These are phyloP conservation scores for Exidia glandulosa DNA, from an alignment of 768 basidiomycete species.

Conservation along the genomic window DNA sequence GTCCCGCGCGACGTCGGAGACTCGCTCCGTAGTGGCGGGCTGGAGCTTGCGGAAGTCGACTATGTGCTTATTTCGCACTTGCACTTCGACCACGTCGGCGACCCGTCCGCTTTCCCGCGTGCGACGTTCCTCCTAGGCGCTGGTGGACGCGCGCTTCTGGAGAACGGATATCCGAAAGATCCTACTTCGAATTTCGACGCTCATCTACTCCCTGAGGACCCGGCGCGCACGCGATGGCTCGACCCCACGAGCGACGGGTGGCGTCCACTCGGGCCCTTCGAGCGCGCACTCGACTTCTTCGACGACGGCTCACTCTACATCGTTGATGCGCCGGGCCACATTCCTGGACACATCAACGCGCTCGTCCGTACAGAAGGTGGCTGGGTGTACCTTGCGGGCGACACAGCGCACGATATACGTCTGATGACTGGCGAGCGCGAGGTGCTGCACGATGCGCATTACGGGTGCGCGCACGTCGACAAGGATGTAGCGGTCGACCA, in stretches of 20 bases:
- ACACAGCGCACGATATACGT: constrained; percentile 45
- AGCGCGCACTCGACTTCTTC: constrained; percentile 39
- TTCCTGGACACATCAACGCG: constrained; percentile 42
- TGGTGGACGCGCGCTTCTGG: neutral
- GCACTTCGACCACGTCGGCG: constrained; percentile 10
- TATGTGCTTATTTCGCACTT: constrained; percentile 5
- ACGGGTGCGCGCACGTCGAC: no score
- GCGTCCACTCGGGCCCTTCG: constrained; percentile 43
- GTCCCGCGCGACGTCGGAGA: constrained; percentile 2
- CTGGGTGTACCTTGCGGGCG: constrained; percentile 46
- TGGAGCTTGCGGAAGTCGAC: constrained; percentile 1
- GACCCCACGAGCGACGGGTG: no score
- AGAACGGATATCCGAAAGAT: constrained; percentile 2
- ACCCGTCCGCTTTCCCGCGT: constrained; percentile 2
- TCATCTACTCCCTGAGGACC: constrained; percentile 21
- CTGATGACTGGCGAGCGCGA: constrained; percentile 34
- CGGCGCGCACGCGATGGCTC: constrained; percentile 30
- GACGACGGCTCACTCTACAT: constrained; percentile 49
- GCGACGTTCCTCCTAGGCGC: constrained; percentile 7
- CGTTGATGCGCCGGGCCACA: constrained; percentile 45
- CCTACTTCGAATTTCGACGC: no score
- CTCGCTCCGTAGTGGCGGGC: constrained; percentile 5
- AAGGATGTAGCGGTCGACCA: no score
- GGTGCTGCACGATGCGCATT: no score
- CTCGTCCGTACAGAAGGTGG: constrained; percentile 44